A percentile compares a stretch with the other conserved stretches of the same genome.
phyloP scores from a whole-genome alignment of 2,329 filamentous ascomycete genomes.

The Ophiostoma ips region DNA sequence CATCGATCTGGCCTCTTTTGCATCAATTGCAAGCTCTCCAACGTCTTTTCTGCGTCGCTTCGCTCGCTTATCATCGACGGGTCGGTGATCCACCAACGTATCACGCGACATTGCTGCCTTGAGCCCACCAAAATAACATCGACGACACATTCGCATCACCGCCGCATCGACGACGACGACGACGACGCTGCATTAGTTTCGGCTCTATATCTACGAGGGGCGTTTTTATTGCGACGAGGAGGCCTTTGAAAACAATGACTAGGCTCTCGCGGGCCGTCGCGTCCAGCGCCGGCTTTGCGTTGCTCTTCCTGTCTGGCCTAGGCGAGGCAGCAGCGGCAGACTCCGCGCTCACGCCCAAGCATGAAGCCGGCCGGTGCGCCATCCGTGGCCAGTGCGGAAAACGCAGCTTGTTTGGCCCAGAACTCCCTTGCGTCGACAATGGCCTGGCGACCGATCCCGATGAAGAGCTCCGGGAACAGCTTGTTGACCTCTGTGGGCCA shows the following conservation, averaged over 20 bases:
- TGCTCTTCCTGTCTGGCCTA: constrained; percentile 22
- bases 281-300: constrained; percentile 15
- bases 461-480: constrained; percentile 55
- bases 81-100: neutral
- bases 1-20: neutral
- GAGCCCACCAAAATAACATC: too few relatives aligned
- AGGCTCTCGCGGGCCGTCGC: constrained; percentile 23
- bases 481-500: constrained; percentile 73
- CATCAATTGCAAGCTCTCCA: too few relatives aligned
- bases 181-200: too few relatives aligned
- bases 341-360: constrained; percentile 40
- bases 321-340: constrained; percentile 17
- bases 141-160: neutral
- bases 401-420: constrained; percentile 75
- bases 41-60: neutral
- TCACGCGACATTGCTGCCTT: neutral
- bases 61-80: neutral
- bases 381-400: constrained; percentile 87
- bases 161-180: neutral
- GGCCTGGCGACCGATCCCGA: constrained; percentile 63
- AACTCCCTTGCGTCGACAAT: constrained; percentile 89
- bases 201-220: too few relatives aligned
- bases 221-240: neutral
- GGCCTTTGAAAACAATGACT: constrained; percentile 20
- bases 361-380: constrained; percentile 79